Evolutionary conservation across 73 alveolate genomes (phyloP).

Genomic region (Effrenium voratum): DNA sequence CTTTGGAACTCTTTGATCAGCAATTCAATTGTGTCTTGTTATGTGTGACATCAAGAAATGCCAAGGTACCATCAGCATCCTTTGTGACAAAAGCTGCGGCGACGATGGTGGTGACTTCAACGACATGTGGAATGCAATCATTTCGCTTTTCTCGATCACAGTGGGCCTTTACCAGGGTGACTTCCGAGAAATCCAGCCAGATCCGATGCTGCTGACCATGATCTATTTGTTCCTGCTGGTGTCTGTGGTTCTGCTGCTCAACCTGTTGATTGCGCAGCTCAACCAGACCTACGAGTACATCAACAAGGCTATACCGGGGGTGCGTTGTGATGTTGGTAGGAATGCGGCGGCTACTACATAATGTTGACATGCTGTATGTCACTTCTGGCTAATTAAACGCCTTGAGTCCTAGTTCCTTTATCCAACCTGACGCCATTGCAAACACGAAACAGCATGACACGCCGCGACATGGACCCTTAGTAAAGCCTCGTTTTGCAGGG

Average conservation of each 20-base stretch:
- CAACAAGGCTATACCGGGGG: slow-evolving; percentile 35
- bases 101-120: slow-evolving; percentile 73
- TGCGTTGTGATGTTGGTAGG: too few species aligned
- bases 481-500: too few species aligned
- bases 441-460: too few species aligned
- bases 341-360: too few species aligned
- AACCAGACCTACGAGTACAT: slow-evolving; percentile 89
- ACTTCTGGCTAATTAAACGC: too few species aligned
- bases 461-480: too few species aligned
- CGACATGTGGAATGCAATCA: slow-evolving; percentile 78
- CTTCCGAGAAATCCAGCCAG: slow-evolving; percentile 62
- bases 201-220: slow-evolving; percentile 80
- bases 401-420: too few species aligned
- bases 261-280: slow-evolving; percentile 88
- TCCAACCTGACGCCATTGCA: too few species aligned
- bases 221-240: slow-evolving; percentile 75
- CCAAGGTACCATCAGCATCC: slow-evolving; percentile 83
- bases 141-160: slow-evolving; percentile 77
- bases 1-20: not conserved
- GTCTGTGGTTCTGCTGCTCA: slow-evolving; percentile 87
- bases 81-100: slow-evolving; percentile 51
- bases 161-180: slow-evolving; percentile 83
- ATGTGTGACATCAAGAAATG: too few species aligned
- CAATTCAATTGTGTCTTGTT: too few species aligned
- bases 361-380: too few species aligned